Percentiles rank a stretch among this genome's conserved stretches.
Conservation (phyloP, 1,284 basidiomycete genomes). For the Amylostereum areolatum region DNA sequence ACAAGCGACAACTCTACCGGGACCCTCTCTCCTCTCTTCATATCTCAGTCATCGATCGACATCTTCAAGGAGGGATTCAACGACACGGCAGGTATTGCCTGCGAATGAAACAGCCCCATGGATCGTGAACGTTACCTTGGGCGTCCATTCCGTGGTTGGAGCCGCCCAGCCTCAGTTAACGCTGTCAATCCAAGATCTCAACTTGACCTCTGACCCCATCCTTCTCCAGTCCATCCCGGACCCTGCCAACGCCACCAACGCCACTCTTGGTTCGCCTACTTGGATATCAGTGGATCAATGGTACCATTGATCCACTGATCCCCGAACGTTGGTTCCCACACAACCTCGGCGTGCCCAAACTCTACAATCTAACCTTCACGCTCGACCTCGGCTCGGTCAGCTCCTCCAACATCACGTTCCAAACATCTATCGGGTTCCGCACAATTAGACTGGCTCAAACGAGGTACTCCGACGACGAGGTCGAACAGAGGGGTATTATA, state of each 20-base stretch:
- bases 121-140: constrained; percentile 51
- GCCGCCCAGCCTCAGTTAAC: constrained; percentile 30
- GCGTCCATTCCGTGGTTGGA: constrained; percentile 35
- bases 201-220: constrained; percentile 26
- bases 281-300: constrained; percentile 36
- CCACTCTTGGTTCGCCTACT: constrained; percentile 25
- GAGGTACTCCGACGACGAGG: constrained; percentile 39
- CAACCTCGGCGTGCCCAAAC: constrained; percentile 46
- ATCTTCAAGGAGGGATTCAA: constrained; percentile 48
- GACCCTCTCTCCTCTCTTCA: constrained; percentile 32
- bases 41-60: constrained; percentile 50
- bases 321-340: constrained; percentile 51
- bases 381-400: constrained; percentile 21
- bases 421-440: constrained; percentile 49
- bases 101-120: constrained; percentile 43
- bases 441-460: constrained; percentile 48
- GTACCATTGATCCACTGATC: constrained; percentile 38
- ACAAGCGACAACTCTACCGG: constrained; percentile 5
- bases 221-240: constrained; percentile 22
- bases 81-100: constrained; percentile 22
- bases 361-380: constrained; percentile 44
- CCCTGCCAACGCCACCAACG: neutral
- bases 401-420: constrained; percentile 19
- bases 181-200: constrained; percentile 43
- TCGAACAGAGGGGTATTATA: constrained; percentile 41